Evolutionary conservation across 2,329 filamentous ascomycete genomes (phyloP), one percentile per base, ranked within the genome.

Genomic region (Curvularia hawaiiensis): DNA sequence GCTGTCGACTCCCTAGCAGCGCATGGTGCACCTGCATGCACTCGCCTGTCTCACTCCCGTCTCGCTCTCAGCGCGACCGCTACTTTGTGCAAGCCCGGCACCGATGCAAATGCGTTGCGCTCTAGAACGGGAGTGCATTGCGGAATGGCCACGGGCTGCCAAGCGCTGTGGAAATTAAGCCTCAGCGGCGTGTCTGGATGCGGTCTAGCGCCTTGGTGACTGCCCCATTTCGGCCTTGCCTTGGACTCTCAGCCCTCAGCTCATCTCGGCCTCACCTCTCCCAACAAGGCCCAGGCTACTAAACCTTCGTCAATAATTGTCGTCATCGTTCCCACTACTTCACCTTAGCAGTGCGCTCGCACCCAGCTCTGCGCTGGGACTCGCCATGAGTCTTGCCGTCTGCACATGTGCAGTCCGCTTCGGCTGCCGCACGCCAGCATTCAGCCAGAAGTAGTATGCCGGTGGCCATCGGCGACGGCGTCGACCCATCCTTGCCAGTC

Each of bases 241-340:
- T 60, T 44, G 53, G 3, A 18, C 55, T 56, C 56, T 50, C 26
- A 20, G 18, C 28, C 16, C 41, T 26, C 58, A 43, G 55, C 64
- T 69, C 63, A 69, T 70, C 68, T 69, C 67, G 66, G 59, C 56
- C 52, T 56, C 56, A 56, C 30, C 54, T 58, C 55, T 50, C 53
- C 39, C 54, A 54, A 56, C 46, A 46, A 54, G 26, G 16, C 35
- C 31, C 50, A 28, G 46, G 40, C 47, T 28, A 38, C 44, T 30
- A 8, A 35, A 18, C 47, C 58, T 35, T 51, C 52, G 50, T 53
- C 54, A 50, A 12, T 8, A 18, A 46, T 54, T 50, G 44, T 50
- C 52, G 59, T 60, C 59, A 60, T 60, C 20, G 52, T 33, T 50
- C 33, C 24, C 35, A 38, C 40, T 30, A 20, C 43, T 20, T 44